These are phyloP conservation scores for Agapanthus africanus DNA, from an alignment of 106 monocot genomes.

Conservation along the genomic window DNA sequence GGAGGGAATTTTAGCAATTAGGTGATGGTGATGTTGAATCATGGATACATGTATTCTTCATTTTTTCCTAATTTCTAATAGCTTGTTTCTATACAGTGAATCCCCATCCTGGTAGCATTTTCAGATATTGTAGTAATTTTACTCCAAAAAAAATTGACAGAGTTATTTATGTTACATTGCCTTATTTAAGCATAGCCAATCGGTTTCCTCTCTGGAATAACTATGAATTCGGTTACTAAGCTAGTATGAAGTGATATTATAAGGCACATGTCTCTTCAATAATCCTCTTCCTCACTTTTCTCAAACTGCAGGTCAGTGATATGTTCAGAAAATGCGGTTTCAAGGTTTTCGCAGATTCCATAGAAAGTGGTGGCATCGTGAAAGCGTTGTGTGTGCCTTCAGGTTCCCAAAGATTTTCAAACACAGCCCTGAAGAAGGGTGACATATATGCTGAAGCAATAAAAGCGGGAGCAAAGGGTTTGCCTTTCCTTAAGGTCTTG, in stretches of 20 bases:
- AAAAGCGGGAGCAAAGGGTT: constrained; percentile 92
- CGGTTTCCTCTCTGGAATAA: neutral
- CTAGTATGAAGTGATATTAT: too few species aligned
- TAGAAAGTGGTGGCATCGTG: constrained; percentile 65
- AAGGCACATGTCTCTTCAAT: too few species aligned
- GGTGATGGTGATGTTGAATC: too few species aligned
- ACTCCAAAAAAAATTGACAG: too few species aligned
- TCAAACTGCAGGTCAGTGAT: constrained; percentile 57
- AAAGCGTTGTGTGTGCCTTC: constrained; percentile 83
- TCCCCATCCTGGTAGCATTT: neutral
- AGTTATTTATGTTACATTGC: constrained; percentile 1
- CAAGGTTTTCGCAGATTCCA: constrained; percentile 76
- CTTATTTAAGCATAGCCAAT: neutral
- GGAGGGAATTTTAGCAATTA: too few species aligned
- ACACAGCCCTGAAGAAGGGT: constrained; percentile 90
- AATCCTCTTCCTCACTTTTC: too few species aligned
- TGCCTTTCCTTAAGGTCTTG: constrained; percentile 90
- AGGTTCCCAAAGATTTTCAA: constrained; percentile 79
- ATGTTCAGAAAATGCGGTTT: constrained; percentile 60
- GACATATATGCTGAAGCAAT: constrained; percentile 80
- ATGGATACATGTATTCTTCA: too few species aligned
- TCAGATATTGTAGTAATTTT: neutral
- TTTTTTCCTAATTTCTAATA: too few species aligned
- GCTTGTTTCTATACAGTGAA: too few species aligned
- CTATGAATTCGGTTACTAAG: neutral